Base-by-base conservation (phyloP, 164 flowering plant species). In the Magnolia sinica region DNA sequence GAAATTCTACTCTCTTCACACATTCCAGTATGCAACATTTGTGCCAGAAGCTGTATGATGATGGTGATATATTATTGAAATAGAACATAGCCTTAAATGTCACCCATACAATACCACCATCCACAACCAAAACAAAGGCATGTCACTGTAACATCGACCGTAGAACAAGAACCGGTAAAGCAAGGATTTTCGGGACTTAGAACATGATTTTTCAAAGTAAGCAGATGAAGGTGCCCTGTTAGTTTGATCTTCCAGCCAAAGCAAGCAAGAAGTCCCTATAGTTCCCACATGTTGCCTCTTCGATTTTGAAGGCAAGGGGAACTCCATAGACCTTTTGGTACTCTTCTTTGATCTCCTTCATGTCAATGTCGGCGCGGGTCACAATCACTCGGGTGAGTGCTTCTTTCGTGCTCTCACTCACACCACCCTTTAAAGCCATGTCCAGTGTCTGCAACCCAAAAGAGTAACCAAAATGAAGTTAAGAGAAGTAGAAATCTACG, bases 181-280 rank as follows among this genome's bases (percentile, higher is more conserved):
- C 61, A 55, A 37, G 61, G 61, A 55, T 55, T 55, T 37, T 16
- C 0, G 61, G 18, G 18, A 55, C 16, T 55, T 55, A 2, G 61
- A 10, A 55, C 61, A 55, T 55, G 61, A 11, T 1, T 16, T 52
- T 55, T 16, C 14, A 55, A 55, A 55, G 61, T 11, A 11, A 4
- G 61, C 18, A 16, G 13, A 11, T 55, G 61, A 11, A 55, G 61
- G 13, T 55, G 61, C 61, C 19, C 13, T 55, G 61, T 55, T 10
- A 55, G 9, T 55, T 55, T 8, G 61, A 55, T 51, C 73, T 86
- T 55, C 86, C 87, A 58, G 87, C 20, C 84, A 92, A 82, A 19
- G 91, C 74, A 50, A 91, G 87, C 88, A 94, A 78, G 83, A 92
- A 87, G 23, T 91, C 91, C 83, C 84, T 91, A 74, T 84, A 92